phyloP scores from a whole-genome alignment of 139 green algal genomes.

The Chlorella sorokiniana region DNA sequence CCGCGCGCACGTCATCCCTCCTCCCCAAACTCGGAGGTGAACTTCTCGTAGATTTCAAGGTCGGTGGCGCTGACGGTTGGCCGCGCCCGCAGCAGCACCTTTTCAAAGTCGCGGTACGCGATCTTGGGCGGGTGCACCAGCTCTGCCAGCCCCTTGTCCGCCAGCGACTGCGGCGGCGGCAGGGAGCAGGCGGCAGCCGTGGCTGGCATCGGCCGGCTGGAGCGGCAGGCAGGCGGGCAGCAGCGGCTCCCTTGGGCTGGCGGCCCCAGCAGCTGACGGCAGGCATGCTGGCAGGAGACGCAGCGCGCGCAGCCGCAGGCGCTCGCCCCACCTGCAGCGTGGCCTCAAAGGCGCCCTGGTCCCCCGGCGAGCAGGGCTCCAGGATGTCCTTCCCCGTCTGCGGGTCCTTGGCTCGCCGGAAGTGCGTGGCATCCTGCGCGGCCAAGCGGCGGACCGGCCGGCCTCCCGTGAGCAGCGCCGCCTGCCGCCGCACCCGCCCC shows the following conservation, averaged over 20 bases:
- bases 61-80: constrained; percentile 92
- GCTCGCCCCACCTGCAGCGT: constrained; percentile 61
- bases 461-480: background rate
- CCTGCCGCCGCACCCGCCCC: too few species aligned
- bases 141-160: constrained; percentile 63
- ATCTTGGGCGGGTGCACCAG: constrained; percentile 80
- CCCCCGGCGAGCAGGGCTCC: constrained; percentile 83
- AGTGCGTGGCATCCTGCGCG: constrained; percentile 92
- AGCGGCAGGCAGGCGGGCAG: too few species aligned
- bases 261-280: background rate
- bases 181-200: background rate
- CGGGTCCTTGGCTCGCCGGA: constrained; percentile 43
- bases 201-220: too few species aligned
- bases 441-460: background rate
- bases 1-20: constrained; percentile 9
- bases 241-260: too few species aligned
- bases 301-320: too few species aligned
- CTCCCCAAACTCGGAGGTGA: constrained; percentile 67
- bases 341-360: constrained; percentile 61
- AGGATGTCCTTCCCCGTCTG: constrained; percentile 35
- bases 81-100: constrained; percentile 80
- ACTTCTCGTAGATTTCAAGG: constrained; percentile 87
- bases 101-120: constrained; percentile 86
- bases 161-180: constrained; percentile 69
- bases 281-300: background rate